Base-by-base conservation (phyloP, 2,329 filamentous ascomycete species). In the Colletotrichum sp. region DNA sequence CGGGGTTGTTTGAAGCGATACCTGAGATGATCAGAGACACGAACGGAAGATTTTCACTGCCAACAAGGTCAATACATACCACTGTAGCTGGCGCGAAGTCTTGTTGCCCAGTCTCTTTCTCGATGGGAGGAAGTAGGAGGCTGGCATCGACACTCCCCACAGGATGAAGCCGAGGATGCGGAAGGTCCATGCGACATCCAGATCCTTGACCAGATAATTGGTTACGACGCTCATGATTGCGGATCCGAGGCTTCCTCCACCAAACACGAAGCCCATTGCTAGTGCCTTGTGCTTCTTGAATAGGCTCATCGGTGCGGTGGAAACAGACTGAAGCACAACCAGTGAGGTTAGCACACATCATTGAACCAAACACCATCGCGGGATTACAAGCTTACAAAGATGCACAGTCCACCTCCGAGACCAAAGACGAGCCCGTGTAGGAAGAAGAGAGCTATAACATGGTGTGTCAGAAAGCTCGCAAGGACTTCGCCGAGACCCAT, bases 131-230 rank as follows among this genome's bases (percentile, higher is more conserved):
- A 79, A 78, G 18, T 75, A 81, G 4, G 80, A 79, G 2, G 80
- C 80, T 5, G 81, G 81, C 9, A 82, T 75, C n/a, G 80, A 82
- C 4, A 82, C 76, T 6, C 77, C 78, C 80, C 81, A 82, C 10
- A 82, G 64, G 65, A 81, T 72, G 44, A 82, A 76, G 7, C 80
- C 80, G 2, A 82, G 36, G 24, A 82, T 74, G 16, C 81, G 72
- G 76, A 82, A 82, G 3, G 81, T 80, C 81, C 80, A 82, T 9
- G 78, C 74, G 5, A 80, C 79, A 30, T 78, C 81, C 6, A 82
- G 71, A 13, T 76, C 72, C 15, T 69, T 70, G 7, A 80, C 77
- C n/a, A 82, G 77, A 18, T 75, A 70, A 24, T 79, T 76, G 8
- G 79, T 77, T 1, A 76, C 79, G 21, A 82, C 78, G 18, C 79